phyloP scores from a whole-genome alignment of 2,329 filamentous ascomycete species.

The Ophiocordyceps camponoti-leonardi region DNA sequence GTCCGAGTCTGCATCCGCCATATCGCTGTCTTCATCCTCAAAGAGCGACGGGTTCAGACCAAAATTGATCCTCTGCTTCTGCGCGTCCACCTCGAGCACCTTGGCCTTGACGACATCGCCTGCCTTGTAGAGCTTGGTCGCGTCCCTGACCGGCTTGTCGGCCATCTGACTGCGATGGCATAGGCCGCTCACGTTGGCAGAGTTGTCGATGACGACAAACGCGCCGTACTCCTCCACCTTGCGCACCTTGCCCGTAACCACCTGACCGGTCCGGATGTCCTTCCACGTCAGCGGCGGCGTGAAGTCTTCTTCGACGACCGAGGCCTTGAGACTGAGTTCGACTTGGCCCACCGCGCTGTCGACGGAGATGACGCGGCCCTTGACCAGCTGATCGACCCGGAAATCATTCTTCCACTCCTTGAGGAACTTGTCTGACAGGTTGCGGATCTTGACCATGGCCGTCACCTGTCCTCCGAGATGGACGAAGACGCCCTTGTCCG shows the following conservation, averaged over 20 bases:
- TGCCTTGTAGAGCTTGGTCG: conserved; percentile 75
- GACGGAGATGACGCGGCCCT: conserved; percentile 62
- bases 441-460: conserved; percentile 68
- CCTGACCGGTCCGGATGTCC: conserved; percentile 64
- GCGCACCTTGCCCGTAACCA: conserved; percentile 77
- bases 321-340: conserved; percentile 76
- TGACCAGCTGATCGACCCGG: conserved; percentile 77
- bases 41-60: conserved; percentile 90
- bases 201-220: conserved; percentile 80
- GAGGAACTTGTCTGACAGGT: conserved; percentile 77
- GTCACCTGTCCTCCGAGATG: conserved; percentile 66
- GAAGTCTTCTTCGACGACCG: conserved; percentile 65
- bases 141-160: conserved; percentile 63
- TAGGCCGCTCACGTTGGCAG: conserved; percentile 75
- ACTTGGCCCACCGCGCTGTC: conserved; percentile 53
- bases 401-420: conserved; percentile 93
- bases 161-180: conserved; percentile 90
- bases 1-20: conserved; percentile 27
- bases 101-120: conserved; percentile 90
- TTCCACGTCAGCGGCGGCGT: conserved; percentile 53
- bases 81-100: conserved; percentile 58
- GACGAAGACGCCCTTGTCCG: conserved; percentile 80
- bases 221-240: conserved; percentile 93
- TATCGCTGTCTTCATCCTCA: conserved; percentile 40
- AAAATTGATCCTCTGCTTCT: conserved; percentile 69